Evolutionary conservation across 2,329 filamentous ascomycete genomes (phyloP), one percentile per base, ranked within the genome.

Genomic region (Albifimbria verrucaria): DNA sequence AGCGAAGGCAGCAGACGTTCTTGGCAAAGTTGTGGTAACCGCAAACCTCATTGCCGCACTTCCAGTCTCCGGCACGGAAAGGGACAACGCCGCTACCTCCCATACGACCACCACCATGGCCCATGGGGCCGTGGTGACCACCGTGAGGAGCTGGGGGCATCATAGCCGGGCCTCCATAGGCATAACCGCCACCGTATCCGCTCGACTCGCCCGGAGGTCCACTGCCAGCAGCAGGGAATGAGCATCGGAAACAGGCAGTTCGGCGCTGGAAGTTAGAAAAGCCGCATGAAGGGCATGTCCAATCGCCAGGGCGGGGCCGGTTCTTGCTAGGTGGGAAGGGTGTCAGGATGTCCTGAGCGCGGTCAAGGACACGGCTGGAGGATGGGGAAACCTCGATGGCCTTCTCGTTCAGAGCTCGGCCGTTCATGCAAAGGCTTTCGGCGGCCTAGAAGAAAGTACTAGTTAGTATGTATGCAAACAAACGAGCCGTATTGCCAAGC

Each of bases 11-110:
- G 74, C 91, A 96, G 53, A 97, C 93, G 65, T 99, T 99, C 83
- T 99, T 99, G 57, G 94, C 94, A 69, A 99, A 99, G 77, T 99
- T 99, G 79, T 99, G 94, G 73, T 99, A 99, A 54, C 90, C 91
- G 70, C 94, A 99, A 36, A 92, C 92, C 68, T 99, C 94, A 59
- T 94, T 94, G 52, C 94, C 94, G 68, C 94, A 99, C 74, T 97
- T 97, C 94, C 94, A 99, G 68, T 99, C 94, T 67, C 94, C 94
- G 52, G 94, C 94, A 66, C 94, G 89, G 87, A 99, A 99, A 17
- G 94, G 94, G 43, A 99, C 94, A 47, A 92, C 88, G 52, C 89
- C 89, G 61, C 89, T 88, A 57, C 90, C 89, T 58, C 89, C 88
- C 79, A 91, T 90, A 61, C 90, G 87, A 55, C 88, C 82, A 55